Evolutionary conservation across 2,329 filamentous ascomycete genomes (phyloP).

Genomic region (Trichophyton schoenleinii): DNA sequence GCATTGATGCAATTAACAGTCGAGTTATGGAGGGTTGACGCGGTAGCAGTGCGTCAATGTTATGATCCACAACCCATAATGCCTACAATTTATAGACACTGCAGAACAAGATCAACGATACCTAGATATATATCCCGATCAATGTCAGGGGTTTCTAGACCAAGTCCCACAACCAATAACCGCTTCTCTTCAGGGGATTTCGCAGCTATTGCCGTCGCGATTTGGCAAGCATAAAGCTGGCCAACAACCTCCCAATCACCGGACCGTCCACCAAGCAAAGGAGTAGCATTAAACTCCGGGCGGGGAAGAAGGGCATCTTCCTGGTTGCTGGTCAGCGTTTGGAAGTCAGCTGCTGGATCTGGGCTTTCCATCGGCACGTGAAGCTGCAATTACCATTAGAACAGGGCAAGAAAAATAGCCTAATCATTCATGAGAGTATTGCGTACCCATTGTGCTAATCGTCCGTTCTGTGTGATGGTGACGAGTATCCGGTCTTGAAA

Average conservation of each 20-base stretch:
- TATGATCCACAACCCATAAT: neutral
- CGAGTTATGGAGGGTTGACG: too few relatives aligned
- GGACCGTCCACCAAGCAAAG: slow-evolving; percentile 71
- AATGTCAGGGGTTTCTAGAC: slow-evolving; percentile 36
- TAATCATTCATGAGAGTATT: neutral
- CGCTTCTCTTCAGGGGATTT: slow-evolving; percentile 53
- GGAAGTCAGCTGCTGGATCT: slow-evolving; percentile 27
- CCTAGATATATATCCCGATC: slow-evolving; percentile 33
- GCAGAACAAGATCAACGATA: slow-evolving; percentile 32
- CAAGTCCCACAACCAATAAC: slow-evolving; percentile 47
- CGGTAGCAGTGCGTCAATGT: neutral
- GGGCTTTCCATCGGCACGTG: slow-evolving; percentile 24
- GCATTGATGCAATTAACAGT: too few relatives aligned
- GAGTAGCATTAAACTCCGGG: slow-evolving; percentile 71
- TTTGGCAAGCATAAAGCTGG: slow-evolving; percentile 78
- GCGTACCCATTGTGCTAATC: slow-evolving; percentile 79
- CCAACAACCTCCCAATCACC: slow-evolving; percentile 69
- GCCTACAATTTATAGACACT: slow-evolving; percentile 24
- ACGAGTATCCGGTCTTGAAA: slow-evolving; percentile 88
- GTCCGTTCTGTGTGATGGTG: slow-evolving; percentile 74
- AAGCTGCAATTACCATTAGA: slow-evolving; percentile 15
- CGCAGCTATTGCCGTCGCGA: slow-evolving; percentile 65
- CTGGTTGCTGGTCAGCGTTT: slow-evolving; percentile 26
- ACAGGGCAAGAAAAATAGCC: neutral
- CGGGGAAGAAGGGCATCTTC: slow-evolving; percentile 57